These are phyloP conservation scores for Rhodotorula sp. DNA, from an alignment of 1,284 basidiomycete genomes.

Conservation along the genomic window DNA sequence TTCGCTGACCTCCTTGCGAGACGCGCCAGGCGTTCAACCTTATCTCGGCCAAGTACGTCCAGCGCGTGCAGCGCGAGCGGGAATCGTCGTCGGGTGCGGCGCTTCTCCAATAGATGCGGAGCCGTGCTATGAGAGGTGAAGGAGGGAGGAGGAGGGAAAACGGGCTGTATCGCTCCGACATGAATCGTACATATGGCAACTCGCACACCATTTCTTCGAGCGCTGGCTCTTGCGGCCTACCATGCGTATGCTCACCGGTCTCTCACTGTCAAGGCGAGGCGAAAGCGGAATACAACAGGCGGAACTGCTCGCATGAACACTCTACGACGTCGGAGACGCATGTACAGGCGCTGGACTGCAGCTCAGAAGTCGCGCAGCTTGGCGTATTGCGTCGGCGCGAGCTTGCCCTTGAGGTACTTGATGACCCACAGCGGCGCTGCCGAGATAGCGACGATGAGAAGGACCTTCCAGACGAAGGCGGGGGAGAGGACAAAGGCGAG, in stretches of 20 bases:
- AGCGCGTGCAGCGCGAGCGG: conserved; percentile 33
- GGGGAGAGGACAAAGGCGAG: conserved; percentile 85
- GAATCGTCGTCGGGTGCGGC: conserved; percentile 14
- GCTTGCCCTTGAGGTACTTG: conserved; percentile 78
- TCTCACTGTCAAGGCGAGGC: background rate
- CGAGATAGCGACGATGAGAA: conserved; percentile 86
- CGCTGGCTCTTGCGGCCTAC: background rate
- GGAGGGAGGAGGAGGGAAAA: background rate
- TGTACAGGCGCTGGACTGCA: background rate
- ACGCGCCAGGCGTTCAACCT: conserved; percentile 31
- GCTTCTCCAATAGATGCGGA: background rate
- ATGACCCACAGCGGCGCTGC: conserved; percentile 88
- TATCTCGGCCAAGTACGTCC: conserved; percentile 38
- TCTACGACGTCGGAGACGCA: background rate
- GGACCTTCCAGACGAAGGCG: conserved; percentile 92
- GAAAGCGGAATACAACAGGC: background rate
- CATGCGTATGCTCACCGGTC: too few relatives aligned
- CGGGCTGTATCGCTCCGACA: too few relatives aligned
- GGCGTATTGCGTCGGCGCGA: conserved; percentile 91
- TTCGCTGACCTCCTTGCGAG: background rate
- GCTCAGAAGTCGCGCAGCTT: conserved; percentile 62
- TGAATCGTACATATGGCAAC: too few relatives aligned
- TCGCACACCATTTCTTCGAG: too few relatives aligned
- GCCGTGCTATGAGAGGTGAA: too few relatives aligned
- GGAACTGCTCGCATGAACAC: background rate